A percentile compares a stretch with the other conserved stretches of the same genome.
These are phyloP conservation scores for Chlorella sp. DNA, from an alignment of 139 green algal species.

Conservation along the genomic window DNA sequence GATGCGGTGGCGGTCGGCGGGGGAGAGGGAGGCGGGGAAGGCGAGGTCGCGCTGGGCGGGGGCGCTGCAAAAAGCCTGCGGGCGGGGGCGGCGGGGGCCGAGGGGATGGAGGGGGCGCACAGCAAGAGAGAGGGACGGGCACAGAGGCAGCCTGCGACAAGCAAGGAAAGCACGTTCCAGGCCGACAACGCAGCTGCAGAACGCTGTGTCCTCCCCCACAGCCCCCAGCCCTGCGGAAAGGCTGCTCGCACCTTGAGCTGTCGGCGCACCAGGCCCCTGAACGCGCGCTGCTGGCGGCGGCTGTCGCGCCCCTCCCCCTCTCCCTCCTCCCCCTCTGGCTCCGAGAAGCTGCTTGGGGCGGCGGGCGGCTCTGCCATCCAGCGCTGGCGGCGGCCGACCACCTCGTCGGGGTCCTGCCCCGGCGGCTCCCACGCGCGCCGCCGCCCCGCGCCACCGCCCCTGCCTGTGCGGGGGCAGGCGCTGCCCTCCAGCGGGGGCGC, in stretches of 20 bases:
- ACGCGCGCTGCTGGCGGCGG: not conserved
- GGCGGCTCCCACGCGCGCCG: not conserved
- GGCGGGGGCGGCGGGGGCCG: not conserved
- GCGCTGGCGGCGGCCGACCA: not conserved
- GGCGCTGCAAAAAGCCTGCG: conserved; percentile 7
- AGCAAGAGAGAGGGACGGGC: not conserved
- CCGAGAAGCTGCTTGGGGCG: not conserved
- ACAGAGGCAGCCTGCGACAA: not conserved
- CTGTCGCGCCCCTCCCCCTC: not conserved
- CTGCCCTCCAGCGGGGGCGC: no score
- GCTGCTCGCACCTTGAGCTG: conserved; percentile 20
- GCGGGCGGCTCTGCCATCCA: conserved; percentile 16
- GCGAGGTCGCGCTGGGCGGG: conserved; percentile 8
- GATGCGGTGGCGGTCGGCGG: not conserved
- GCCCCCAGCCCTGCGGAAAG: no score
- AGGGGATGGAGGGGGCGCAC: not conserved
- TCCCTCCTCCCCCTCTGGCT: not conserved
- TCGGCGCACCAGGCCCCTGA: conserved; percentile 2
- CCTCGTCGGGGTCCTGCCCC: not conserved
- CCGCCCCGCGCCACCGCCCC: not conserved
- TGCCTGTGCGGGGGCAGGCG: no score
- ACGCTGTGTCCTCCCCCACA: no score
- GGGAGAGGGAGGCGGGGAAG: not conserved
- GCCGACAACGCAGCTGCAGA: no score
- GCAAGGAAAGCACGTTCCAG: no score